Evolutionary conservation across 495 filamentous ascomycete species (phyloP).

Genomic region (Penicillium maclennaniae): DNA sequence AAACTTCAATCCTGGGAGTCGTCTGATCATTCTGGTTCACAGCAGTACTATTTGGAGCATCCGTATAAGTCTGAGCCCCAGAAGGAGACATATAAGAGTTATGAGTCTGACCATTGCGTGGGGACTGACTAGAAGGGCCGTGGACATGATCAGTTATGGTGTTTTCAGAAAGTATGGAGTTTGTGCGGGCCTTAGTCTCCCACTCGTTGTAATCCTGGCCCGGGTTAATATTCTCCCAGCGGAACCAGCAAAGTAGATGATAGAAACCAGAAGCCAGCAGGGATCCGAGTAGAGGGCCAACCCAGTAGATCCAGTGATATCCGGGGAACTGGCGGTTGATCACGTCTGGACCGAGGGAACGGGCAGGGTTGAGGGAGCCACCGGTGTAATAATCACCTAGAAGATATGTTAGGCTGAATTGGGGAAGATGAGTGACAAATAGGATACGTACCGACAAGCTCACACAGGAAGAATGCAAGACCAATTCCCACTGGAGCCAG

Average conservation of each 20-base stretch:
- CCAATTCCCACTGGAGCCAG: slow-evolving; percentile 78
- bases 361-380: slow-evolving; percentile 68
- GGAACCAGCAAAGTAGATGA: slow-evolving; percentile 58
- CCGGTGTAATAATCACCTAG: slow-evolving; percentile 68
- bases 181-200: slow-evolving; percentile 24
- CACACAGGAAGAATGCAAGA: slow-evolving; percentile 63
- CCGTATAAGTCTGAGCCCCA: not conserved
- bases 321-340: slow-evolving; percentile 59
- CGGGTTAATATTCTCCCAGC: slow-evolving; percentile 76
- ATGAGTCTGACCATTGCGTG: not conserved
- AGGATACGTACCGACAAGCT: slow-evolving; percentile 54
- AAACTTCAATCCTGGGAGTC: not conserved
- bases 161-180: slow-evolving; percentile 9
- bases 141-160: slow-evolving; percentile 12
- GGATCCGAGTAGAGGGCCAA: slow-evolving; percentile 64
- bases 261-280: slow-evolving; percentile 68
- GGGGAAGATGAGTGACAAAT: not conserved
- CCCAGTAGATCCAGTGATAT: slow-evolving; percentile 56
- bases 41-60: not conserved
- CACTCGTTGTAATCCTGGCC: slow-evolving; percentile 59
- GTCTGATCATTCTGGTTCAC: not conserved
- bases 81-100: not conserved
- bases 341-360: slow-evolving; percentile 67
- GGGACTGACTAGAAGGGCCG: not conserved
- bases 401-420: not conserved